Evolutionary conservation across 78 protist genomes (phyloP).

Genomic region (Cavenderia fasciculata): DNA sequence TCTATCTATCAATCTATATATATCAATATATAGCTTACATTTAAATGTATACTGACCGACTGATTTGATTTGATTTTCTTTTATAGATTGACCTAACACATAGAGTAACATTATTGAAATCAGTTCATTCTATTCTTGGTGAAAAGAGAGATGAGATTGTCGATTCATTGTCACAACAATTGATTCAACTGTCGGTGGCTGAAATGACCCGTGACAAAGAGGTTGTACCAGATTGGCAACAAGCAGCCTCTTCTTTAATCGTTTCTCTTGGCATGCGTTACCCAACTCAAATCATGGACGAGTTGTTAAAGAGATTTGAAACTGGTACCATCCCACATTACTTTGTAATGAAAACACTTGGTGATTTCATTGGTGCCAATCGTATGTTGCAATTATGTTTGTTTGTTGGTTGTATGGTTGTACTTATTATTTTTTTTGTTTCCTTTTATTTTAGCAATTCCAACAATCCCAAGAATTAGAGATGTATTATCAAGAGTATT

Average conservation of each 20-base stretch:
- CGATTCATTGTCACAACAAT: conserved; percentile 4
- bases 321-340: conserved; percentile 85
- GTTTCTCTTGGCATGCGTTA: conserved; percentile 66
- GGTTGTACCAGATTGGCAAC: conserved; percentile 86
- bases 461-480: conserved; percentile 73
- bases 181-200: conserved; percentile 35
- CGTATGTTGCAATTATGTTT: conserved; percentile 2
- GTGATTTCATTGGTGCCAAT: conserved; percentile 77
- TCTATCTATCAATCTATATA: too few relatives aligned
- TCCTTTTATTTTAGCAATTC: conserved; percentile 44
- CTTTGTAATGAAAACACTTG: conserved; percentile 82
- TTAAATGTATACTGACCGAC: too few relatives aligned
- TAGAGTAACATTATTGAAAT: conserved; percentile 38
- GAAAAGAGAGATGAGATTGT: conserved; percentile 40
- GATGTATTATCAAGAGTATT: conserved; percentile 75
- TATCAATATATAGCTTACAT: too few relatives aligned
- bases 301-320: conserved; percentile 70
- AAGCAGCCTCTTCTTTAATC: conserved; percentile 65
- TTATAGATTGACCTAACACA: conserved; percentile 41
- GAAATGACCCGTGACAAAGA: conserved; percentile 78
- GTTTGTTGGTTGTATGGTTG: background rate
- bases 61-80: too few relatives aligned
- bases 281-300: conserved; percentile 71
- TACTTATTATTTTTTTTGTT: background rate
- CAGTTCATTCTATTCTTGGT: conserved; percentile 17